These are phyloP conservation scores for Candida endomychidarum DNA, from an alignment of 805 yeast species.

Conservation along the genomic window DNA sequence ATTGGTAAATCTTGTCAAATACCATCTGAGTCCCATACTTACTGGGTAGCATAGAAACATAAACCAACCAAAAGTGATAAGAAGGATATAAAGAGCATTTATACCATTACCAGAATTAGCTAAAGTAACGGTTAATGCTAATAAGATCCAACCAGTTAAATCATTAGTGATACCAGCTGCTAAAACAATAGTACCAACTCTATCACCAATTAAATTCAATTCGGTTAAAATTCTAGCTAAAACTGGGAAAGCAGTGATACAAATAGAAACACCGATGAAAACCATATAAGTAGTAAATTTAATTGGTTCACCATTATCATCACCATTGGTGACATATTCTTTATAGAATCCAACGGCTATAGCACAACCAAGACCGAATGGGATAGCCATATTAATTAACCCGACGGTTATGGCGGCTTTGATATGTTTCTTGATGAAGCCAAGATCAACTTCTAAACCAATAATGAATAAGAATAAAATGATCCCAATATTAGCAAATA, in stretches of 20 bases:
- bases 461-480: conserved; percentile 72
- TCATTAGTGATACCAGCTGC: conserved; percentile 85
- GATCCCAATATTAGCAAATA: conserved; percentile 74
- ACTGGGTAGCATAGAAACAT: conserved; percentile 58
- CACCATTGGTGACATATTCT: conserved; percentile 40
- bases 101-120: conserved; percentile 73
- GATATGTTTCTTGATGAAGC: conserved; percentile 59
- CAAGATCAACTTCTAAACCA: conserved; percentile 75
- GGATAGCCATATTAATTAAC: conserved; percentile 68
- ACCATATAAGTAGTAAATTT: conserved; percentile 75
- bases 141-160: conserved; percentile 75
- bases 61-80: conserved; percentile 71
- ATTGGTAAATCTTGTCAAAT: conserved; percentile 47
- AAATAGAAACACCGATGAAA: conserved; percentile 78
- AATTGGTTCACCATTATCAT: conserved; percentile 27
- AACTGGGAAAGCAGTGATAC: conserved; percentile 86
- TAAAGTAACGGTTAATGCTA: conserved; percentile 73
- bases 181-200: conserved; percentile 69
- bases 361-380: conserved; percentile 77
- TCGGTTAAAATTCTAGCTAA: conserved; percentile 77
- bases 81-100: conserved; percentile 65
- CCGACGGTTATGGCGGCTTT: conserved; percentile 69
- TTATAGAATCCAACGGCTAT: conserved; percentile 68
- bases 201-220: conserved; percentile 63
- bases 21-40: conserved; percentile 45